Percentiles rank a stretch among this genome's conserved stretches.
Conservation (phyloP, 1,284 basidiomycete species). For the Heliocybe sulcata region DNA sequence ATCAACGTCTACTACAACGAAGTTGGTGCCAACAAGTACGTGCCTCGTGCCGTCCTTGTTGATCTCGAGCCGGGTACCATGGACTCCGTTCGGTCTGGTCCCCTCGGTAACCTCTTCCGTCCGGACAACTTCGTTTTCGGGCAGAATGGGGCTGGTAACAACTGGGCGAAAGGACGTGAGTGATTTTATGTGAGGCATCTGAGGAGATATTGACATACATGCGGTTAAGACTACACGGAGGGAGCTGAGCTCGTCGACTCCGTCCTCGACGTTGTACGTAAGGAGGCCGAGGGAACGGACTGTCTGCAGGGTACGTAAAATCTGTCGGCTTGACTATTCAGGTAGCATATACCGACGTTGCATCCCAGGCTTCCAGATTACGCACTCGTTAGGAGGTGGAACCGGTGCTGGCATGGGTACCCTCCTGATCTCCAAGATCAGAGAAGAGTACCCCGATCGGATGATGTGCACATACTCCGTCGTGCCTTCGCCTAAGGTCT, state of each 20-base stretch:
- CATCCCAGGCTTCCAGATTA: conserved; percentile 83
- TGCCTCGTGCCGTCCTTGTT: conserved; percentile 91
- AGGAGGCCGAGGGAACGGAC: conserved; percentile 89
- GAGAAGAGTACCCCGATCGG: conserved; percentile 91
- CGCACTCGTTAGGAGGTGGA: conserved; percentile 95
- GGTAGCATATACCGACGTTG: conserved; percentile 2
- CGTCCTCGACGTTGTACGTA: conserved; percentile 85
- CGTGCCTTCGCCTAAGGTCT: conserved; percentile 93
- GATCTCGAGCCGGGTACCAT: conserved; percentile 97
- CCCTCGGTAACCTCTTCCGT: conserved; percentile 83
- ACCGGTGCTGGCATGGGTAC: conserved; percentile 94
- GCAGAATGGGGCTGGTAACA: conserved; percentile 90
- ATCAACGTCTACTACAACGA: conserved; percentile 97
- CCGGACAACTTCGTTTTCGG: conserved; percentile 95
- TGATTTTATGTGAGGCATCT: conserved; percentile 15
- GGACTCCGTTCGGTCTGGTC: conserved; percentile 88
- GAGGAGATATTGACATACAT: conserved; percentile 7
- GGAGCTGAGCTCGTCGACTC: conserved; percentile 95
- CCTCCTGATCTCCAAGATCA: conserved; percentile 85
- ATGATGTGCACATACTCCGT: conserved; percentile 99
- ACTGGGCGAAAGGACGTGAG: conserved; percentile 93
- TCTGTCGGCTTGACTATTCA: neutral
- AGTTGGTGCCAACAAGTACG: conserved; percentile 88
- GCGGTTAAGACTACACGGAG: conserved; percentile 75
- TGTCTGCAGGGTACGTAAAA: conserved; percentile 72